phyloP scores from a whole-genome alignment of 2,329 filamentous ascomycete genomes.

The Cyanodermella asteris region DNA sequence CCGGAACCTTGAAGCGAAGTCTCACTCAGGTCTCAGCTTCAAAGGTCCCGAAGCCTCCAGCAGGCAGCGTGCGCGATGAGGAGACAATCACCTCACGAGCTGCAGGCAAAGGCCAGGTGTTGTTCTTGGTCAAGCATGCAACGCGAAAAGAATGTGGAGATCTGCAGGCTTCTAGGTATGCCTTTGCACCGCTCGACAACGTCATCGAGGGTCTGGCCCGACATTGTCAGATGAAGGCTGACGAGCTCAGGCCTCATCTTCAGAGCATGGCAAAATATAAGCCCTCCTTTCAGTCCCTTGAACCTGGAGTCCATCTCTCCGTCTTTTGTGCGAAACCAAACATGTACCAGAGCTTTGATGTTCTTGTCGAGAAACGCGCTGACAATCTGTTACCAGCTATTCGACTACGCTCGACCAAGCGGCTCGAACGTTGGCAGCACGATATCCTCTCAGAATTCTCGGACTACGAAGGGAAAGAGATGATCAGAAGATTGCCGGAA shows the following conservation, averaged over 20 bases:
- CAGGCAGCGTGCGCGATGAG: too few relatives aligned
- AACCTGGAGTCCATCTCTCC: constrained; percentile 19
- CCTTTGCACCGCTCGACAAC: constrained; percentile 6
- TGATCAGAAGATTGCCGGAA: too few relatives aligned
- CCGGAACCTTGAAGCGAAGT: constrained; percentile 20
- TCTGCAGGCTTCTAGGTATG: constrained; percentile 50
- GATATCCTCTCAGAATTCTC: too few relatives aligned
- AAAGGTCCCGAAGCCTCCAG: too few relatives aligned
- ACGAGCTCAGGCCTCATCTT: constrained; percentile 39
- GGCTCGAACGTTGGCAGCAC: constrained; percentile 32
- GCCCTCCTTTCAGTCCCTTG: constrained; percentile 8
- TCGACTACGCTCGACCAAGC: constrained; percentile 29
- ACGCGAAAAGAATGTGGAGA: constrained; percentile 35
- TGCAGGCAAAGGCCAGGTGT: constrained; percentile 63
- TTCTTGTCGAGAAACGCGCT: constrained; percentile 34
- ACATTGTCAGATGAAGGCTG: constrained; percentile 49
- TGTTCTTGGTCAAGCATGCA: constrained; percentile 54
- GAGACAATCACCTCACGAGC: too few relatives aligned
- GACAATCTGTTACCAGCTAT: constrained; percentile 40
- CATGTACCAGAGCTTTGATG: constrained; percentile 37
- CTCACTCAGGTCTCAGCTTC: constrained; percentile 2
- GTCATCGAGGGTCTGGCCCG: constrained; percentile 33
- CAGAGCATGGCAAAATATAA: constrained; percentile 39
- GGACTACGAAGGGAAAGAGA: too few relatives aligned
- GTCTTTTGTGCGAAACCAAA: constrained; percentile 23